Base-by-base conservation (phyloP, 2,329 filamentous ascomycete species). In the Sordariomycetes sp. region DNA sequence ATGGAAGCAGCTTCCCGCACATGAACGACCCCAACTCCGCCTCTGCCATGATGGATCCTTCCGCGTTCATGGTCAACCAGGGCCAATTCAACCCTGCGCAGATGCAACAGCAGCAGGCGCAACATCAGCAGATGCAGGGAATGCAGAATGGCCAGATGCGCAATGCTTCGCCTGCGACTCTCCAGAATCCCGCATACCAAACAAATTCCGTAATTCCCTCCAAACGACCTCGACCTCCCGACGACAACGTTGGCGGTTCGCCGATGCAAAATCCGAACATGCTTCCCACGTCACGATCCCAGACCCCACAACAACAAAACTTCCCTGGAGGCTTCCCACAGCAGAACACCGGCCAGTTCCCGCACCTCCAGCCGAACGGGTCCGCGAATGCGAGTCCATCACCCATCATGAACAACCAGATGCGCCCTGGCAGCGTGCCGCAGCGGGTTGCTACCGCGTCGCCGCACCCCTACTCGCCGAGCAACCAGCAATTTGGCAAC, bases 371-470 rank as follows among this genome's bases (percentile, higher is more conserved):
- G 50, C 76, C 82, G 44, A 82, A 84, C 49, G 80, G 81, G 33
- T 87, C 86, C 4, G 72, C 78, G 33, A 92, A 87, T 56, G 82
- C 86, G 40, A 94, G 86, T 25, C 90, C 90, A 9, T 96, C 92
- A 6, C 92, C 92, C 19, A 90, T 93, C 42, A 87, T 95, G 76
- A 76, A 77, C 41, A 87, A 82, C 52, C 88, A 93, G 49, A 66
- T 80, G 54, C 75, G 78, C 41, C 72, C 79, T 21, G 75, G 83
- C 50, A 72, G 72, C 47, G 78, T 82, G 11, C 79, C 81, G 25
- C 84, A 87, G 53, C 70, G 87, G 50, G 86, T 96, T 57, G 82
- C 87, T 44, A 95, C 90, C 30, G 82, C 86, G 28, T 96, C 92
- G 21, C 90, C 92, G 4, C 90, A 92, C 57, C 86, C 86, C 1